Conservation (phyloP, 352 stramenopile genomes). For the Phytophthora nicotianae region DNA sequence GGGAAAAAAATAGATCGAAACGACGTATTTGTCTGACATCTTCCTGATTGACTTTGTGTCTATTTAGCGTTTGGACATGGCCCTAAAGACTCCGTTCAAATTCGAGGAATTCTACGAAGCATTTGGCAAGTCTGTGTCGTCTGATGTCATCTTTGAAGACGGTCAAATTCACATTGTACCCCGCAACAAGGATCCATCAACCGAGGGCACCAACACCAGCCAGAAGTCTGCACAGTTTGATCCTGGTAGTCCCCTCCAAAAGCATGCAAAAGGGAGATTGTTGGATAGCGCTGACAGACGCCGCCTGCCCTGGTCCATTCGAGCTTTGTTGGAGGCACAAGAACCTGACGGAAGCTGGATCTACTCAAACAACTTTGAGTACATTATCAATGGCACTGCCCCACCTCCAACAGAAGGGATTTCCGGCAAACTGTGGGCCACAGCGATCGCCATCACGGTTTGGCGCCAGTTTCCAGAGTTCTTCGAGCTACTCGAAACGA, state of each 20-base stretch:
- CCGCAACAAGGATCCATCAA: constrained; percentile 7
- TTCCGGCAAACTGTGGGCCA: constrained; percentile 63
- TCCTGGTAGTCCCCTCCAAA: constrained; percentile 7
- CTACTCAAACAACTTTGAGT: constrained; percentile 62
- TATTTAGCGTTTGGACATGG: constrained; percentile 8
- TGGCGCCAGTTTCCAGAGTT: constrained; percentile 65
- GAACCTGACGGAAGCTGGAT: constrained; percentile 69
- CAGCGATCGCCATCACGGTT: constrained; percentile 55
- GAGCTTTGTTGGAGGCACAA: constrained; percentile 52
- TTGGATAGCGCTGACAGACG: constrained; percentile 34
- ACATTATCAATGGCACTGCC: constrained; percentile 51
- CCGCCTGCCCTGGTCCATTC: constrained; percentile 45
- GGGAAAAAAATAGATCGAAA: constrained; percentile 36
- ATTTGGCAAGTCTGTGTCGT: constrained; percentile 63
- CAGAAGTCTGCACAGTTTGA: background rate
- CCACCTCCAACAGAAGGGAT: constrained; percentile 51
- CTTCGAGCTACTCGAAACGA: constrained; percentile 57
- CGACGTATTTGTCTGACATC: constrained; percentile 16
- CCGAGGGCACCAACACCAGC: background rate
- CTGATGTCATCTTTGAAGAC: constrained; percentile 45
- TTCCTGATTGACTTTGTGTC: background rate
- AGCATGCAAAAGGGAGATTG: constrained; percentile 30
- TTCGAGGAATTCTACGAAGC: constrained; percentile 76
- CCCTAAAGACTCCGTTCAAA: constrained; percentile 29
- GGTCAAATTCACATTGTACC: constrained; percentile 48